These are phyloP conservation scores for Pichia sp. DNA, from an alignment of 1,139 yeast genomes.

Conservation along the genomic window DNA sequence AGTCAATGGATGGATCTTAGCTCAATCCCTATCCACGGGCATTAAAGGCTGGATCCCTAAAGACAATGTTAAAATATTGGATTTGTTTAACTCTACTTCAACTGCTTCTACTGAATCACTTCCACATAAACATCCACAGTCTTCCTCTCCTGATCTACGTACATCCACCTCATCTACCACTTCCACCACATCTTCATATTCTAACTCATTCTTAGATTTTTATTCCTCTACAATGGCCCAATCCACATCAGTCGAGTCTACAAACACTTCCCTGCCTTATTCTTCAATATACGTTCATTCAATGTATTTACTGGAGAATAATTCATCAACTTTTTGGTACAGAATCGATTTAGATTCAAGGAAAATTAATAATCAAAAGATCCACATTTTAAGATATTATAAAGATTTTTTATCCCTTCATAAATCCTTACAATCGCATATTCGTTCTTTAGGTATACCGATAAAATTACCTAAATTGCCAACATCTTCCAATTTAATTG, in stretches of 20 bases:
- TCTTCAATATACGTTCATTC: conserved; percentile 49
- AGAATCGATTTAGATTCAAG: conserved; percentile 43
- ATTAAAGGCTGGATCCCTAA: conserved; percentile 59
- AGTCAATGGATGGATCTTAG: conserved; percentile 56
- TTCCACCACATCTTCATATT: background rate
- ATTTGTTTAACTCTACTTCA: conserved; percentile 18
- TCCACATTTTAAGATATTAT: conserved; percentile 48
- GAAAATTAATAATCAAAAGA: conserved; percentile 12
- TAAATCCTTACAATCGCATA: background rate
- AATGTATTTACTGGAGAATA: conserved; percentile 46
- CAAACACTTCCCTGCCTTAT: background rate
- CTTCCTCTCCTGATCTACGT: too few relatives aligned
- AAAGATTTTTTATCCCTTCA: conserved; percentile 59
- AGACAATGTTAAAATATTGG: conserved; percentile 45
- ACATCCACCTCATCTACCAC: too few relatives aligned
- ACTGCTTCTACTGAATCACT: too few relatives aligned
- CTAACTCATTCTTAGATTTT: conserved; percentile 3
- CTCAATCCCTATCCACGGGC: conserved; percentile 54
- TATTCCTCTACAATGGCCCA: conserved; percentile 1
- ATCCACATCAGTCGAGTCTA: background rate
- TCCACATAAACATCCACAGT: too few relatives aligned
- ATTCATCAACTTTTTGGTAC: conserved; percentile 46
- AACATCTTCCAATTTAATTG: conserved; percentile 26
- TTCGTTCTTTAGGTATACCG: background rate
- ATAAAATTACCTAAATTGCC: conserved; percentile 25